Evolutionary conservation across 2,329 filamentous ascomycete species (phyloP), one percentile per base, ranked within the genome.

Genomic region (Monosporascus sp.): DNA sequence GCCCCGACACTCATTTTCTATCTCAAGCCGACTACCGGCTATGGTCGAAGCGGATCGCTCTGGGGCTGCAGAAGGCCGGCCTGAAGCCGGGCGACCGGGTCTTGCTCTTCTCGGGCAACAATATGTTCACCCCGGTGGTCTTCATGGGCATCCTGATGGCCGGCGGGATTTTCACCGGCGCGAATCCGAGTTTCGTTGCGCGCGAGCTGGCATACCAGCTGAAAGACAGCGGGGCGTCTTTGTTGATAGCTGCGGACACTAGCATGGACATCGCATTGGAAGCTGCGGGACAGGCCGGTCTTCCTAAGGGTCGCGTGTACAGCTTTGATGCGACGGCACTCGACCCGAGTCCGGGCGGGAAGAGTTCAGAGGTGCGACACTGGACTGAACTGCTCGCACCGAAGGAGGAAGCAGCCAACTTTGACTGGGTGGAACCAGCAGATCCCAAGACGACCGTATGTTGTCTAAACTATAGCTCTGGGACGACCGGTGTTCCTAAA

Each of bases 401-500:
- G 2, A 46, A 60, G 38, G 49, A 52, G 1, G 62, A 81, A 41
- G 87, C 81, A 1, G 69, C 74, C 2, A 65, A 63, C 2, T 92
- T 87, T 67, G 69, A 72, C 48, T 94, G 89, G 89, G 67, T 79
- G 17, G 77, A 85, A 54, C 77, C 75, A 1, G 67, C 72, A 0
- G 73, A 79, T 41, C 71, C 81, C 2, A 76, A 76, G 54, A 68
- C 72, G 24, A 77, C 78, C 5, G 81, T 82, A 1, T 82, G 86
- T 60, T 86, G 83, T 24, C 79, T 95, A 57, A 94, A 95, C 69
- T 95, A 93, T 71, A 88, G 83, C 58, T 86, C 81, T 31, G 84
- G 89, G 11, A 92, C 88, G 1, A 95, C 90, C 0, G 90, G 90
- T 7, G 77, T 90, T 4, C 89, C 90, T 9, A 95, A 95, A 67